Base-by-base conservation (phyloP, 352 stramenopile genomes). In the Phytopythium kandeliae region DNA sequence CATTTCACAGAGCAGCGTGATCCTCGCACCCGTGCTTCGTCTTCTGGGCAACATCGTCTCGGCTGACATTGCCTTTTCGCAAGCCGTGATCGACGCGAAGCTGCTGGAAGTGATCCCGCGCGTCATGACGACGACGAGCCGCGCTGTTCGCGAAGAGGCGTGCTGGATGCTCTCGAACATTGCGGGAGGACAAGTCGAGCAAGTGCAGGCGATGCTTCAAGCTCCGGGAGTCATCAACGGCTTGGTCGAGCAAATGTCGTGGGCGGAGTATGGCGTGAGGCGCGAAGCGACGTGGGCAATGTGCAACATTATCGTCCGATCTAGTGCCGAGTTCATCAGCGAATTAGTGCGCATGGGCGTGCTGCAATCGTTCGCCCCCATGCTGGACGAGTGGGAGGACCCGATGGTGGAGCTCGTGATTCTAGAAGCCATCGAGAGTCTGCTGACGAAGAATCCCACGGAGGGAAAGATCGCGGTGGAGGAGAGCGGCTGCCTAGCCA, bases 131-230 rank as follows among this genome's bases (percentile, higher is more conserved):
- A 86, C 84, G 45, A 86, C 78, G 4, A 90, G 80, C 50, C 83
- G 83, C 21, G 70, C 79, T 0, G 81, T 94, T 40, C 80, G 83
- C 3, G 83, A 94, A 60, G 83, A 94, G 56, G 80, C 78, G 43
- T 92, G 79, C 58, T 94, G 83, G 83, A 90, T 94, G 74, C 74
- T 94, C 9, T 90, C 80, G 6, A 91, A 94, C 53, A 89, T 94
- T 58, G 80, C 83, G 8, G 80, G 79, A 13, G 78, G 83, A 0
- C 78, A 89, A 22, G 70, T 70, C 6, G 76, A 89, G 36, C 83
- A 91, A 24, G 83, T 92, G 46, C 60, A 78, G 19, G 77, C 80
- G 12, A 79, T 94, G 70, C 81, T 92, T 51, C 69, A 88, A 19
- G 65, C 78, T 7, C 72, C 83, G 1, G 74, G 74, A 3, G 83